Conservation (phyloP, 1,139 yeast genomes). For the Nakaseomyces glabratus region DNA sequence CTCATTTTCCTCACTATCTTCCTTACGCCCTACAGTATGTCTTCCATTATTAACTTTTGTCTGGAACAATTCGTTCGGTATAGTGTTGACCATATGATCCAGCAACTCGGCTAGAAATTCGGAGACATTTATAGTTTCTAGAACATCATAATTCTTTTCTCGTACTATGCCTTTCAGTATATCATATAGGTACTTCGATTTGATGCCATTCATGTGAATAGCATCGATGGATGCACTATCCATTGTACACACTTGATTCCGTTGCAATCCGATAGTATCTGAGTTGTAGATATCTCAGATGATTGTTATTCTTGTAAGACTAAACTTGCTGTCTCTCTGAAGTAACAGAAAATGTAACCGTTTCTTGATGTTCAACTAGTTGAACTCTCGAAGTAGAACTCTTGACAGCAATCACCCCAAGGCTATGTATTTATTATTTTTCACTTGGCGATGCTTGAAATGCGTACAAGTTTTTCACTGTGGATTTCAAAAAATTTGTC, state of each 20-base stretch:
- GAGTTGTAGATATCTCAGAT: too few species aligned
- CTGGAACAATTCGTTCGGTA: conserved; percentile 23
- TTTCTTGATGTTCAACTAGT: too few species aligned
- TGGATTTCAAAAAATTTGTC: too few species aligned
- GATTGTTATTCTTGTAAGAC: not conserved
- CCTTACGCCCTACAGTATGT: not conserved
- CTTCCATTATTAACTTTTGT: not conserved
- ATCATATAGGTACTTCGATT: conserved; percentile 17
- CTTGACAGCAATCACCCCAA: too few species aligned
- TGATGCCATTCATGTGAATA: conserved; percentile 29
- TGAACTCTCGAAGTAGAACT: too few species aligned
- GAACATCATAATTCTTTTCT: conserved; percentile 12
- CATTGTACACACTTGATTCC: not conserved
- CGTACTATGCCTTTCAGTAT: conserved; percentile 17
- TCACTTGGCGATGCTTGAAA: too few species aligned
- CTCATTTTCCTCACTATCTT: not conserved
- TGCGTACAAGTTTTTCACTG: too few species aligned
- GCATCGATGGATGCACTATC: conserved; percentile 16
- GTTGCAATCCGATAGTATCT: too few species aligned
- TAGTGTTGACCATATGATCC: conserved; percentile 21
- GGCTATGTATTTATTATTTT: too few species aligned
- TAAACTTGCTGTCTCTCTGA: not conserved
- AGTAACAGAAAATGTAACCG: too few species aligned
- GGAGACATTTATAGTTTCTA: conserved; percentile 12
- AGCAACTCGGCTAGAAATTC: conserved; percentile 18